Evolutionary conservation across 441 rosid species (phyloP).

Genomic region (Corymbia calophylla): DNA sequence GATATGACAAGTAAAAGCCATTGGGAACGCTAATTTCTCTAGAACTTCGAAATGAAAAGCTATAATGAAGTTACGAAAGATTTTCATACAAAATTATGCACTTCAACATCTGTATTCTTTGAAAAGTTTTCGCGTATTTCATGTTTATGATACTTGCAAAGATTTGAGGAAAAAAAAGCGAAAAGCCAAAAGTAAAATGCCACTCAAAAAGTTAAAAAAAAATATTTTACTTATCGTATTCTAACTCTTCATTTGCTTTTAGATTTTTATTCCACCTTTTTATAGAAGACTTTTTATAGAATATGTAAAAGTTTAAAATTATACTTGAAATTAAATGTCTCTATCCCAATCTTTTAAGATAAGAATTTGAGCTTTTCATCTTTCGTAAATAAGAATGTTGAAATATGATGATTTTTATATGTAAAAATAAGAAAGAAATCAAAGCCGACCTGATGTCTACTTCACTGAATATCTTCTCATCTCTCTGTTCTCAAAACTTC

Average conservation of each 20-base stretch:
- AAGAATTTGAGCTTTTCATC: too few species aligned
- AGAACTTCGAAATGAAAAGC: neutral
- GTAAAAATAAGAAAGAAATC: neutral
- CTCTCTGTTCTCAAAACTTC: neutral
- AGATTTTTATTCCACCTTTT: too few species aligned
- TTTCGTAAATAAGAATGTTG: too few species aligned
- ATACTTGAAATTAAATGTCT: too few species aligned
- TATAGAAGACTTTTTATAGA: too few species aligned
- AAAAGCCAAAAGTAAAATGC: neutral
- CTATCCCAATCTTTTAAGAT: too few species aligned
- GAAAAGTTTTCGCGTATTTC: too few species aligned
- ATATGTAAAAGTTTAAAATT: too few species aligned
- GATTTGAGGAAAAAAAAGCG: too few species aligned
- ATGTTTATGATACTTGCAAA: neutral
- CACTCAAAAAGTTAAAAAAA: rapidly evolving
- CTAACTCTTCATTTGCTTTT: too few species aligned
- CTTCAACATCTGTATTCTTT: rapidly evolving
- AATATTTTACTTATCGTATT: too few species aligned
- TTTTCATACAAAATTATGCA: neutral
- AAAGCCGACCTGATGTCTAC: neutral
- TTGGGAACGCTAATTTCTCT: neutral
- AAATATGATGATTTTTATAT: too few species aligned
- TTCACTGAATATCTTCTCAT: neutral
- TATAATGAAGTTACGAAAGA: rapidly evolving
- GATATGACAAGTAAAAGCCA: neutral